These are phyloP conservation scores for Chaetomidium leptoderma DNA, from an alignment of 495 filamentous ascomycete genomes.

Conservation along the genomic window DNA sequence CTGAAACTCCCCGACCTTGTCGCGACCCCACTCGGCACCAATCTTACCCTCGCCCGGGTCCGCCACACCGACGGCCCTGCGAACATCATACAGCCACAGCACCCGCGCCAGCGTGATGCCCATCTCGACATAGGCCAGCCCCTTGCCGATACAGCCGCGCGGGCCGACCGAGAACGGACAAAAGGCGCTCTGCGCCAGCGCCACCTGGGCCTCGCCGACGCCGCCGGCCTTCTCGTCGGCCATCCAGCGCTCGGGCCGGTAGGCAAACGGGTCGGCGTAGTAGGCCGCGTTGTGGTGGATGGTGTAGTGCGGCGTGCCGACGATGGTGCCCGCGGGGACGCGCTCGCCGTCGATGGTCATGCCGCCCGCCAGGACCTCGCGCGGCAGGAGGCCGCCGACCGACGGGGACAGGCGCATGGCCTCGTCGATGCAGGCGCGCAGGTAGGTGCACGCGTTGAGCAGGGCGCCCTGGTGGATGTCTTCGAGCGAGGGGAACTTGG, in stretches of 20 bases:
- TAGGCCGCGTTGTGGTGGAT: conserved; percentile 55
- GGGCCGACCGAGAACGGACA: conserved; percentile 56
- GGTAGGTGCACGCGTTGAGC: conserved; percentile 54
- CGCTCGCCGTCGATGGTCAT: conserved; percentile 51
- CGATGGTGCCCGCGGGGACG: conserved; percentile 50
- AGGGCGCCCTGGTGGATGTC: conserved; percentile 49
- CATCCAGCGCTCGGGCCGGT: conserved; percentile 55
- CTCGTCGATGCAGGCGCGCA: conserved; percentile 65
- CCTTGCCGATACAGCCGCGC: conserved; percentile 56
- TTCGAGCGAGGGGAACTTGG: conserved; percentile 47
- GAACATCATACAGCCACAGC: conserved; percentile 48
- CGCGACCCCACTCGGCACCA: conserved; percentile 44
- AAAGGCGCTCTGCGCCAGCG: conserved; percentile 49
- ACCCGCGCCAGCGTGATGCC: conserved; percentile 45
- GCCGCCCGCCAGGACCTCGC: conserved; percentile 60
- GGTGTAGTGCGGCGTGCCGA: conserved; percentile 53
- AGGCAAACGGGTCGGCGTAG: conserved; percentile 51
- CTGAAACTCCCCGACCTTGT: conserved; percentile 49
- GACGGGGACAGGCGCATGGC: conserved; percentile 66
- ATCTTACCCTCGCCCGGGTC: conserved; percentile 42
- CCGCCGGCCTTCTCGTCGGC: conserved; percentile 17
- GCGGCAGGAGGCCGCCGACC: conserved; percentile 56
- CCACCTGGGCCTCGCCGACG: conserved; percentile 35
- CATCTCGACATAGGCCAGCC: conserved; percentile 53
- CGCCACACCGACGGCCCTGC: conserved; percentile 36